A percentile compares a stretch with the other conserved stretches of the same genome.
These are phyloP conservation scores for Cubamyces sp. DNA, from an alignment of 768 basidiomycete genomes.

Conservation along the genomic window DNA sequence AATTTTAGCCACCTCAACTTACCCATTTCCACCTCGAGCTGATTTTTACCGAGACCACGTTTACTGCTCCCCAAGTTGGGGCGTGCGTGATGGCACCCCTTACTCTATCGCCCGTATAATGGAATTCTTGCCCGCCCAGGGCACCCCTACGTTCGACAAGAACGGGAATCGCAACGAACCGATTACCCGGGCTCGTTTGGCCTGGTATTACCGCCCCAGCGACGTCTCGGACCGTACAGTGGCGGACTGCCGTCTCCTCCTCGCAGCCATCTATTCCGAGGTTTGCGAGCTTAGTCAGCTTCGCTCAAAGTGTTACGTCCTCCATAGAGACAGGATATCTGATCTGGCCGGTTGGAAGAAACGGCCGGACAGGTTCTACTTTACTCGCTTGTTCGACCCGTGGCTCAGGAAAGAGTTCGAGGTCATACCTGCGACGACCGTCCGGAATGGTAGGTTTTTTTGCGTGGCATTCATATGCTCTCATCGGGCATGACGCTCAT, in stretches of 20 bases:
- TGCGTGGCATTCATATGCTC: neutral
- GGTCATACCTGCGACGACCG: conserved; percentile 83
- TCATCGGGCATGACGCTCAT: conserved; percentile 16
- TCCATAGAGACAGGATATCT: conserved; percentile 93
- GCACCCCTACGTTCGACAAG: conserved; percentile 52
- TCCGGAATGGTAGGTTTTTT: conserved; percentile 79
- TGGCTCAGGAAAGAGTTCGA: conserved; percentile 99
- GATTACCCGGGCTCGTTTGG: conserved; percentile 85
- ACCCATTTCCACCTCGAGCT: conserved; percentile 33
- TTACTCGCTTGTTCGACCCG: conserved; percentile 92
- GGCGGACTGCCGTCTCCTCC: conserved; percentile 87
- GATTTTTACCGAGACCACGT: conserved; percentile 81
- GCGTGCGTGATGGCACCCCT: conserved; percentile 89
- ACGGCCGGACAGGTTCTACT: conserved; percentile 94
- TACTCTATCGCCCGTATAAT: conserved; percentile 97
- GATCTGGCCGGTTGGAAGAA: conserved; percentile 95
- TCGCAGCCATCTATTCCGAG: conserved; percentile 96
- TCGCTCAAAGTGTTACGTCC: conserved; percentile 90
- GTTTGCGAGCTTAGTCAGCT: conserved; percentile 94
- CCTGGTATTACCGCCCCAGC: conserved; percentile 96
- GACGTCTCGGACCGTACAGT: conserved; percentile 94
- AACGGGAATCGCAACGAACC: conserved; percentile 67
- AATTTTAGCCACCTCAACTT: conserved; percentile 37
- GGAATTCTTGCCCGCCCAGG: conserved; percentile 89
- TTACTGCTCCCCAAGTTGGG: conserved; percentile 94